Base-by-base conservation (phyloP, 2,329 filamentous ascomycete species). In the Sporothrix humicola region DNA sequence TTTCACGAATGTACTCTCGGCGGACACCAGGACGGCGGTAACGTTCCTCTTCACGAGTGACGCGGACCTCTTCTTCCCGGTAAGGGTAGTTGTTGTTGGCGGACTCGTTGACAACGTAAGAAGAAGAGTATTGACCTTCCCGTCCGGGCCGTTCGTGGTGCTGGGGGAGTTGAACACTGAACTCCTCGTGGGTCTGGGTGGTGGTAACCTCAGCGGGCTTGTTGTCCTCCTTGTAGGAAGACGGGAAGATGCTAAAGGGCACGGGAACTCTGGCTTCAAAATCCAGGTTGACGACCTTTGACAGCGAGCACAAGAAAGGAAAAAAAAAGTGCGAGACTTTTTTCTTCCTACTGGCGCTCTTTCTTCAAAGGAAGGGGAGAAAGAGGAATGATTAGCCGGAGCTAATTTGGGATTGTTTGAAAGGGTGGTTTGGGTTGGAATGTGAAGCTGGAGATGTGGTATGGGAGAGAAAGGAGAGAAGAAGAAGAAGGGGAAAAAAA, bases 171-270 rank as follows among this genome's bases (percentile, higher is more conserved):
- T 95, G 91, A 87, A 93, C 71, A 71, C 69, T 75, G 87, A 93
- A 90, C 90, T 97, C 93, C 91, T 95, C 91, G 90, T 94, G 90
- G 82, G 90, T 69, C 80, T 89, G 85, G 85, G 90, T 90, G 84
- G 79, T 80, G 71, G 73, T 65, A 23, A 69, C 72, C 72, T 69
- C 74, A 26, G 77, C 50, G 69, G 69, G 58, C 44, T 75, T 71
- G 73, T 78, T 78, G 74, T 78, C 77, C 78, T 81, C 80, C 78
- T 79, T 79, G 79, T 81, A 81, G 71, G 80, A 80, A 58, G 79
- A 97, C 88, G 95, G 95, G 91, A 98, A 98, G 92, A 98, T 93
- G 93, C 94, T 98, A 91, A 98, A 97, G 87, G 95, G 95, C 87
- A 98, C 96, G 89, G 95, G 94, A 87, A 98, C 93, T 87, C 94